Percentiles rank a stretch among this genome's conserved stretches.
Conservation (phyloP, 169 alveolate species). For the Plasmodium inui region DNA sequence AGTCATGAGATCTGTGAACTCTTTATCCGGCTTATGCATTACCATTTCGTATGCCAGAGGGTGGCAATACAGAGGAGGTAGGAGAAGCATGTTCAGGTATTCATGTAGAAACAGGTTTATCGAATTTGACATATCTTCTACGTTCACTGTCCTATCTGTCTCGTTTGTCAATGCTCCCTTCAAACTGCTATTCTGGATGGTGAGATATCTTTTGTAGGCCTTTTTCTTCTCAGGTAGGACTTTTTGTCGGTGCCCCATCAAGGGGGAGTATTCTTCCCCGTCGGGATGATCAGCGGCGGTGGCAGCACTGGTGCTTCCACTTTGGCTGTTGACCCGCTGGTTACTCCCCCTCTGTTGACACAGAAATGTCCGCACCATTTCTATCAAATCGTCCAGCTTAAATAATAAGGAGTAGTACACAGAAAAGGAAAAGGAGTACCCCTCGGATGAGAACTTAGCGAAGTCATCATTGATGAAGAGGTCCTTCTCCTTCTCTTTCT, state of each 20-base stretch:
- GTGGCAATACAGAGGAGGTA: conserved; percentile 49
- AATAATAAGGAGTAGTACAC: conserved; percentile 31
- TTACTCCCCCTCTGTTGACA: not conserved
- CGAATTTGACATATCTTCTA: conserved; percentile 11
- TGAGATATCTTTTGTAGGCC: conserved; percentile 26
- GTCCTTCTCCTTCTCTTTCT: conserved; percentile 30
- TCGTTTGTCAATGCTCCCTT: not conserved
- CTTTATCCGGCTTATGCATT: conserved; percentile 48
- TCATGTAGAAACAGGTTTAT: conserved; percentile 38
- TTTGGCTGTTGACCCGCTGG: not conserved
- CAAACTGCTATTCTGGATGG: conserved; percentile 30
- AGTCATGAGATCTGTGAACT: conserved; percentile 55
- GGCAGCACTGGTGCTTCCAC: not conserved
- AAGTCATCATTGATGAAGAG: conserved; percentile 40
- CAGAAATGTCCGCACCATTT: conserved; percentile 21
- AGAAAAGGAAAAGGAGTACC: conserved; percentile 45
- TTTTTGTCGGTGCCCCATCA: not conserved
- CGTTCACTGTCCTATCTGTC: not conserved
- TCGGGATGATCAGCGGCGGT: not conserved
- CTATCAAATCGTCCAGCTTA: conserved; percentile 38
- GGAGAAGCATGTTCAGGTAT: conserved; percentile 22
- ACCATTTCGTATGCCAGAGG: conserved; percentile 50
- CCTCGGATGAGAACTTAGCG: not conserved
- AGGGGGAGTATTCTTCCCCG: not conserved
- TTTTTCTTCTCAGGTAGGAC: not conserved